phyloP scores from a whole-genome alignment of 163 green algal genomes.

The Coccomyxa subellipsoidea region DNA sequence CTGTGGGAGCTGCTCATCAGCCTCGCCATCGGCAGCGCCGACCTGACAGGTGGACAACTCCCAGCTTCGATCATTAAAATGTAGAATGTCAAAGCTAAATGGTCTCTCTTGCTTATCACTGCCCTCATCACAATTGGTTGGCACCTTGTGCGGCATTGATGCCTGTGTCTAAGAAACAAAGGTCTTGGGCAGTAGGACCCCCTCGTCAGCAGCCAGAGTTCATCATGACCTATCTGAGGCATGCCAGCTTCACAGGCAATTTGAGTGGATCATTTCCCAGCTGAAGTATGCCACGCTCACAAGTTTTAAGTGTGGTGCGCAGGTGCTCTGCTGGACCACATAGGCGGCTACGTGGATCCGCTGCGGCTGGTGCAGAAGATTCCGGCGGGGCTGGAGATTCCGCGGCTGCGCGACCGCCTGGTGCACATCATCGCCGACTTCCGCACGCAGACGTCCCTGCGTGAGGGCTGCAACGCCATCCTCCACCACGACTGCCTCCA shows the following conservation, averaged over 20 bases:
- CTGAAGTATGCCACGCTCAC: too few species aligned
- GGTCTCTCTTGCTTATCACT: too few species aligned
- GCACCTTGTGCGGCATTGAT: too few species aligned
- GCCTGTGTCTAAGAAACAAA: too few species aligned
- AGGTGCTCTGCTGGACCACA: conserved; percentile 85
- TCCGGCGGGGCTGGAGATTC: conserved; percentile 72
- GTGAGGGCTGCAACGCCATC: conserved; percentile 86
- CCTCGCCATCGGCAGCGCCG: conserved; percentile 54
- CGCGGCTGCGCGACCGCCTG: conserved; percentile 71
- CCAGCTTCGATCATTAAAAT: background rate
- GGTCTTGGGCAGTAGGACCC: too few species aligned
- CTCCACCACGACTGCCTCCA: conserved; percentile 64
- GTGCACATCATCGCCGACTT: conserved; percentile 85
- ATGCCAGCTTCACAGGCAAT: too few species aligned
- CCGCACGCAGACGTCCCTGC: conserved; percentile 65
- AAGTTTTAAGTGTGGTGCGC: conserved; percentile 10
- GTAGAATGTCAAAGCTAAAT: too few species aligned
- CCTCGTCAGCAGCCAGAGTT: too few species aligned
- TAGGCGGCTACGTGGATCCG: conserved; percentile 84
- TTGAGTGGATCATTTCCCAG: too few species aligned
- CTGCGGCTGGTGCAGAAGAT: conserved; percentile 79
- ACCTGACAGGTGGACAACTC: conserved; percentile 58
- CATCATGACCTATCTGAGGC: too few species aligned
- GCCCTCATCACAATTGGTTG: too few species aligned
- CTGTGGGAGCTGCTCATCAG: conserved; percentile 88